Percentiles rank a stretch among this genome's conserved stretches.
Evolutionary conservation across 495 filamentous ascomycete genomes (phyloP).

Genomic region (Daldinia decipiens): DNA sequence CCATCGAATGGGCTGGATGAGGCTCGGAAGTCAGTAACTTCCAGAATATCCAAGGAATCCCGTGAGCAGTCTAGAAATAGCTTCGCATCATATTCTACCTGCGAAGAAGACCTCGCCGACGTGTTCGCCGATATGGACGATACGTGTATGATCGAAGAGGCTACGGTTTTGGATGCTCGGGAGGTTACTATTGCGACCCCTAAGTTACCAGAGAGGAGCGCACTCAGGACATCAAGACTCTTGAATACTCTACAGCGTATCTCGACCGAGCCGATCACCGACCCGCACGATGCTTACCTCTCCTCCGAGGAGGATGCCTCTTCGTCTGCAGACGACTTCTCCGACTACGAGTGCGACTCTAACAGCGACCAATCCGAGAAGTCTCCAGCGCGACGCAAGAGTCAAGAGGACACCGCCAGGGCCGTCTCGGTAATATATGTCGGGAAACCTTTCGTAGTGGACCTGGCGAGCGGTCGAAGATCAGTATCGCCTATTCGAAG

Average conservation of each 20-base stretch:
- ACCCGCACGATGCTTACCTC: slow-evolving; percentile 61
- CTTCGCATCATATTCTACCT: slow-evolving; percentile 36
- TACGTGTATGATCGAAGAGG: slow-evolving; percentile 44
- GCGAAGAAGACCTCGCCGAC: slow-evolving; percentile 41
- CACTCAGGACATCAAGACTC: slow-evolving; percentile 55
- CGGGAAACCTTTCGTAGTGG: slow-evolving; percentile 59
- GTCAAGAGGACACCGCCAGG: slow-evolving; percentile 59
- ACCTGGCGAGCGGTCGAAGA: slow-evolving; percentile 52
- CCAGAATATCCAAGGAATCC: slow-evolving; percentile 31
- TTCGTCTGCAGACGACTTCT: slow-evolving; percentile 61
- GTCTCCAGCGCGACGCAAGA: slow-evolving; percentile 50
- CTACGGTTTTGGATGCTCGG: slow-evolving; percentile 42
- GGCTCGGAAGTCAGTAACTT: slow-evolving; percentile 11
- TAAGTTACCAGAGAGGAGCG: slow-evolving; percentile 54
- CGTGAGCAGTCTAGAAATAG: slow-evolving; percentile 34
- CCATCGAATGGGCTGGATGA: slow-evolving; percentile 22
- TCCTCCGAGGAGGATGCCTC: slow-evolving; percentile 64
- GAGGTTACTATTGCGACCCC: slow-evolving; percentile 47
- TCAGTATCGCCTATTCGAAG: slow-evolving; percentile 52
- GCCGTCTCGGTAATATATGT: slow-evolving; percentile 61
- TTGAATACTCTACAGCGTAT: slow-evolving; percentile 56
- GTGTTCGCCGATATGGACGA: slow-evolving; percentile 46
- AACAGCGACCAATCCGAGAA: slow-evolving; percentile 50
- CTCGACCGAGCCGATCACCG: slow-evolving; percentile 45
- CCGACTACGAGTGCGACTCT: slow-evolving; percentile 61